Percentiles rank a stretch among this genome's conserved stretches.
phyloP scores from a whole-genome alignment of 257 asterid genomes.

The Solanum chilense region DNA sequence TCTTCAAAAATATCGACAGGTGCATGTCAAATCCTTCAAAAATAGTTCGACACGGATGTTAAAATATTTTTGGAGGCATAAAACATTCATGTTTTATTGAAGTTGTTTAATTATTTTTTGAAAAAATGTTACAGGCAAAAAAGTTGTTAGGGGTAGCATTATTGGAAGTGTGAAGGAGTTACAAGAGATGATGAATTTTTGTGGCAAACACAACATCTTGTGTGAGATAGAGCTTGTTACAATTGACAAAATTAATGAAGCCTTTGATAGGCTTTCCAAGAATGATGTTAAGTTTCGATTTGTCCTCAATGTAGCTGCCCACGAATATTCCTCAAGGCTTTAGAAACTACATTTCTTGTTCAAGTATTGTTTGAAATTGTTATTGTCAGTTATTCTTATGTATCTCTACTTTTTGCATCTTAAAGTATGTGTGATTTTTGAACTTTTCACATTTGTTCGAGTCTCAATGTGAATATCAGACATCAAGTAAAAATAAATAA shows the following conservation, averaged over 20 bases:
- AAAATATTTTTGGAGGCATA: too few species aligned
- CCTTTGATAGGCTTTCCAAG: conserved; percentile 46
- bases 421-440: neutral
- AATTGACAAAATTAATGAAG: conserved; percentile 40
- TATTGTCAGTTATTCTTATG: neutral
- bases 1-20: too few species aligned
- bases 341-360: neutral
- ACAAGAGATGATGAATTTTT: conserved; percentile 60
- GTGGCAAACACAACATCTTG: conserved; percentile 54
- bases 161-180: conserved; percentile 65
- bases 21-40: too few species aligned
- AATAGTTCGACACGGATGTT: too few species aligned
- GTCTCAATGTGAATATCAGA: neutral
- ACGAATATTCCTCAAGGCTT: conserved; percentile 3
- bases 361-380: neutral
- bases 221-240: conserved; percentile 59
- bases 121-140: conserved; percentile 33
- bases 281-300: conserved; percentile 85
- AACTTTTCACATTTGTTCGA: neutral
- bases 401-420: too few species aligned
- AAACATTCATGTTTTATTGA: neutral
- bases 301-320: conserved; percentile 53
- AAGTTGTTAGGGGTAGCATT: conserved; percentile 73
- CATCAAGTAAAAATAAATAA: too few species aligned
- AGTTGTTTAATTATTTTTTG: neutral